Conservation (phyloP, 148 eudicot species). For the Rhododendron williamsianum region DNA sequence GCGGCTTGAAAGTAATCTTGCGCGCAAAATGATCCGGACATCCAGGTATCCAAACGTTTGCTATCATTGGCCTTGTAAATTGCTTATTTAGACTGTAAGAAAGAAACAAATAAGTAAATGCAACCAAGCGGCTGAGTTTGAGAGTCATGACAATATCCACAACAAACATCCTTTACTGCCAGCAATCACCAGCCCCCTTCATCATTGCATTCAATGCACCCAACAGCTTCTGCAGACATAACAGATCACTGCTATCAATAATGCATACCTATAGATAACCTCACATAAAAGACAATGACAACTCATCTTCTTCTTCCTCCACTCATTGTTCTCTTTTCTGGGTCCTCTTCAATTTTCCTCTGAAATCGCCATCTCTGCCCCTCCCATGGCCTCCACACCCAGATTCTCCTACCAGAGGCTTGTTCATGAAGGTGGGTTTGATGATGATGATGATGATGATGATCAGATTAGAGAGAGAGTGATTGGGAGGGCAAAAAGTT, state of each 20-base stretch:
- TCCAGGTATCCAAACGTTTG: too few relatives aligned
- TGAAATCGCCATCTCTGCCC: not conserved
- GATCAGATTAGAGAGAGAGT: slow-evolving; percentile 15
- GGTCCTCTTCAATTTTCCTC: not conserved
- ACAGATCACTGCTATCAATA: not conserved
- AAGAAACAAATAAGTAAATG: not conserved
- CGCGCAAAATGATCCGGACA: too few relatives aligned
- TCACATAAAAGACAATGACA: not conserved
- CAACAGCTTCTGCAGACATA: slow-evolving; percentile 30
- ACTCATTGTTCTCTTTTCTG: not conserved
- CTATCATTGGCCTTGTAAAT: too few relatives aligned
- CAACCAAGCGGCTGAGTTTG: not conserved
- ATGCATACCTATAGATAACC: not conserved
- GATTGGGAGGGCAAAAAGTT: slow-evolving; percentile 27
- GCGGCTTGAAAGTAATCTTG: too few relatives aligned
- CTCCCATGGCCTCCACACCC: slow-evolving; percentile 16
- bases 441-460: slow-evolving; percentile 26
- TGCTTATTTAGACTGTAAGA: not conserved
- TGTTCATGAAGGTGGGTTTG: slow-evolving; percentile 33
- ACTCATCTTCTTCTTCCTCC: not conserved
- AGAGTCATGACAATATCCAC: not conserved
- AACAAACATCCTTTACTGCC: not conserved
- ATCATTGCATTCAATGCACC: slow-evolving; percentile 21
- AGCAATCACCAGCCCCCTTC: not conserved
- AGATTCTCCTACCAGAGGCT: slow-evolving; percentile 61